Percentiles rank a stretch among this genome's conserved stretches.
Evolutionary conservation across 805 yeast genomes (phyloP).

Genomic region (Phaffomyces antillensis): DNA sequence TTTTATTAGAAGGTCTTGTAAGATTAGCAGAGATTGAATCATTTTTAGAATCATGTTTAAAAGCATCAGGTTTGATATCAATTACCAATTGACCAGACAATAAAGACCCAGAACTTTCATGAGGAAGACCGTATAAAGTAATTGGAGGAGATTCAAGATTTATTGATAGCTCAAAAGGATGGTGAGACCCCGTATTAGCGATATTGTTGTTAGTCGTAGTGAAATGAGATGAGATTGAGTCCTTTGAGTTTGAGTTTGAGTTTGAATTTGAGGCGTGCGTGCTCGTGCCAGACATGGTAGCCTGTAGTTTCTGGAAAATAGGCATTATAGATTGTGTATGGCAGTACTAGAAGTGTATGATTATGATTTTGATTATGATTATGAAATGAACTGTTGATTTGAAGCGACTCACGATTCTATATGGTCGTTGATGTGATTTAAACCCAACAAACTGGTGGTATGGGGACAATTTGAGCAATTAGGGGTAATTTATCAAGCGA

Average conservation of each 20-base stretch:
- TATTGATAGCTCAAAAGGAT: conserved; percentile 45
- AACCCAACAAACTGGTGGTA: too few species aligned
- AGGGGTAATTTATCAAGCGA: too few species aligned
- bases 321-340: conserved; percentile 11
- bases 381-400: too few species aligned
- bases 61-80: conserved; percentile 33
- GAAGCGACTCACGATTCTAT: too few species aligned
- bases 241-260: background rate
- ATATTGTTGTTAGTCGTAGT: conserved; percentile 12
- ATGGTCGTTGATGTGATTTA: too few species aligned
- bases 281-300: conserved; percentile 15
- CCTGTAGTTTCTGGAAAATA: conserved; percentile 18
- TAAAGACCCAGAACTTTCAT: conserved; percentile 78
- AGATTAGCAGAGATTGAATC: conserved; percentile 6
- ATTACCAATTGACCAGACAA: conserved; percentile 72
- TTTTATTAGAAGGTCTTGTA: conserved; percentile 17
- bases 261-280: conserved; percentile 2
- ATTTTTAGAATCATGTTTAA: conserved; percentile 7
- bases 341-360: background rate
- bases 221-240: background rate
- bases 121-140: conserved; percentile 71
- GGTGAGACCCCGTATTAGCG: conserved; percentile 15
- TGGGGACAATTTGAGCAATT: too few species aligned
- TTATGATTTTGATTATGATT: background rate
- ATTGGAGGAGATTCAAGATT: conserved; percentile 88